Evolutionary conservation across 108 stramenopile genomes (phyloP), one percentile per base, ranked within the genome.

Genomic region (Aureococcus anophagefferens): DNA sequence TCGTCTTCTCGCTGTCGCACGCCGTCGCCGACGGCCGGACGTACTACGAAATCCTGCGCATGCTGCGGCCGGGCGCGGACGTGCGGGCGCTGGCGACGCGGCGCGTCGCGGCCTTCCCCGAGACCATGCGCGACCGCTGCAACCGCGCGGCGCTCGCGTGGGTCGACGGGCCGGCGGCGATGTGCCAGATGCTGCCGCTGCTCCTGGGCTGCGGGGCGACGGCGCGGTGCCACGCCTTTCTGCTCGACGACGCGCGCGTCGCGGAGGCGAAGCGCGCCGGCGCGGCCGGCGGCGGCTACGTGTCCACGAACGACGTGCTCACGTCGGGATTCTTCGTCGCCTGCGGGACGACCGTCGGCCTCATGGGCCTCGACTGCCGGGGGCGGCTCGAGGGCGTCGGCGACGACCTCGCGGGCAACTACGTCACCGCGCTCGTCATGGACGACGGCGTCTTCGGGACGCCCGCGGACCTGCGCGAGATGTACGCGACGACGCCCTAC

Each of bases 311-410:
- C 65, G 72, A 73, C 36, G 30, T 73, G 32, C 32, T 73, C 11
- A 73, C 72, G 35, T 33, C 32, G 3, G 46, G 46, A 4, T 73
- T 73, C 46, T 51, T 73, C 46, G 44, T 9, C 18, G 72, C 29
- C 33, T 34, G 33, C 45, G 34, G 63, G 35, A 35, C 65, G 29
- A 34, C 44, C 4, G 44, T 73, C 32, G 72, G 72, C 0, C 33
- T 73, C 62, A 73, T 73, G 72, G 72, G 65, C 30, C 29, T 68
- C 30, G 67, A 73, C 46, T 73, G 65, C 65, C 30, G 72, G 9
- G 65, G 44, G 59, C 59, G 63, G 65, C 25, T 73, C 17, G 64
- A 28, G 18, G 72, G 72, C 44, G 4, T 73, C n/a, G 65, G 64
- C 5, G 65, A 65, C 29, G 65, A 68, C 65, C 32, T 67, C 15